Conservation (phyloP, 441 rosid genomes). For the Adansonia madagascariensis region DNA sequence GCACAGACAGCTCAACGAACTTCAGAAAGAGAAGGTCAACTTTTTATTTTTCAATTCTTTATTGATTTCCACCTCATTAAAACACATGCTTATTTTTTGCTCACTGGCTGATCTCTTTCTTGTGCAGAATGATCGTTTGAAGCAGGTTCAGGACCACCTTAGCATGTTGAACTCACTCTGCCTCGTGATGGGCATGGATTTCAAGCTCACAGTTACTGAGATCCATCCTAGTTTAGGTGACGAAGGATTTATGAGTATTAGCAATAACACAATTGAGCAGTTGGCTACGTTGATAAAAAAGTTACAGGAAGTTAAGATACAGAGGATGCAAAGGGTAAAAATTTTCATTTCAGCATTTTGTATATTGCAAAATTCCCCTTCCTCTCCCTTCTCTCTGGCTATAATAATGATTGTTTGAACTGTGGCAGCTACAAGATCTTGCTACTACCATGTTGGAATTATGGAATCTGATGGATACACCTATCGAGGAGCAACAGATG, state of each 20-base stretch:
- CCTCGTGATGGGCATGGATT: slow-evolving; percentile 82
- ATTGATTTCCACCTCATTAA: not conserved
- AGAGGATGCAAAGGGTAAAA: slow-evolving; percentile 89
- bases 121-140: slow-evolving; percentile 69
- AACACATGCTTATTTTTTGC: not conserved
- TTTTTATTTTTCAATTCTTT: slow-evolving; percentile 21
- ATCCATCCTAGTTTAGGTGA: slow-evolving; percentile 61
- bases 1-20: slow-evolving; percentile 65
- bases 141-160: slow-evolving; percentile 69
- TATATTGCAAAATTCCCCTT: not conserved
- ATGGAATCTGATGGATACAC: slow-evolving; percentile 98
- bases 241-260: slow-evolving; percentile 66
- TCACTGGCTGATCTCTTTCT: slow-evolving; percentile 28
- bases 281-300: slow-evolving; percentile 61
- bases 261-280: slow-evolving; percentile 60
- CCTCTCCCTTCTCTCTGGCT: not conserved
- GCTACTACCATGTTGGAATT: slow-evolving; percentile 88
- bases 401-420: not conserved
- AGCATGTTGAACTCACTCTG: slow-evolving; percentile 62
- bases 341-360: not conserved
- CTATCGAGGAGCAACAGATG: slow-evolving; percentile 87
- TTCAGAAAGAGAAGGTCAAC: slow-evolving; percentile 81
- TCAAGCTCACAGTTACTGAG: slow-evolving; percentile 58
- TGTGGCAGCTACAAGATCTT: slow-evolving; percentile 89
- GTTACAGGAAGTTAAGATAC: slow-evolving; percentile 74